Conservation (phyloP, 192 early-diverging fungal genomes). For the Mortierella antarctica region DNA sequence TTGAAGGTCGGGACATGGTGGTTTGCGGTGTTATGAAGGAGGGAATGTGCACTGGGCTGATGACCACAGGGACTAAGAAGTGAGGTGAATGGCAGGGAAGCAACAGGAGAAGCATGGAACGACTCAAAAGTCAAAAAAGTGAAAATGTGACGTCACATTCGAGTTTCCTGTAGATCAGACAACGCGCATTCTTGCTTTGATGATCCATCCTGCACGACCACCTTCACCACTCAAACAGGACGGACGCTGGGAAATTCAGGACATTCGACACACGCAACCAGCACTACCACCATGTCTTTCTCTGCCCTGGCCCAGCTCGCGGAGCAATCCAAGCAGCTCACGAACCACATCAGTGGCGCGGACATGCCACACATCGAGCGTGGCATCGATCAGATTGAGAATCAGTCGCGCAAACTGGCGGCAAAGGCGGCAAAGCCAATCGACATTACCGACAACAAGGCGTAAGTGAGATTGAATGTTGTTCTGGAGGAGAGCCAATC, state of each 20-base stretch:
- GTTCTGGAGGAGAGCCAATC: not conserved
- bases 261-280: not conserved
- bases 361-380: slow-evolving; percentile 84
- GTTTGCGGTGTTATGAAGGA: not conserved
- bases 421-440: slow-evolving; percentile 49
- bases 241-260: not conserved
- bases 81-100: no score
- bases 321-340: slow-evolving; percentile 81
- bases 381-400: slow-evolving; percentile 89
- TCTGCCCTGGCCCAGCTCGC: slow-evolving; percentile 67
- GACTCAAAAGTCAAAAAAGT: no score
- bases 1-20: slow-evolving; percentile 28
- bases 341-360: slow-evolving; percentile 72
- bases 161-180: no score
- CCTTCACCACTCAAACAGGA: no score
- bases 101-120: no score
- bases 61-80: no score
- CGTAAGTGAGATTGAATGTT: slow-evolving; percentile 55
- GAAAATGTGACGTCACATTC: no score
- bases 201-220: no score
- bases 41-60: not conserved
- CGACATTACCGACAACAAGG: slow-evolving; percentile 56
- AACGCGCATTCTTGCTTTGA: no score
- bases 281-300: slow-evolving; percentile 18
- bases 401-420: slow-evolving; percentile 81